phyloP scores from a whole-genome alignment of 768 basidiomycete genomes.

The Mycena chlorophos region DNA sequence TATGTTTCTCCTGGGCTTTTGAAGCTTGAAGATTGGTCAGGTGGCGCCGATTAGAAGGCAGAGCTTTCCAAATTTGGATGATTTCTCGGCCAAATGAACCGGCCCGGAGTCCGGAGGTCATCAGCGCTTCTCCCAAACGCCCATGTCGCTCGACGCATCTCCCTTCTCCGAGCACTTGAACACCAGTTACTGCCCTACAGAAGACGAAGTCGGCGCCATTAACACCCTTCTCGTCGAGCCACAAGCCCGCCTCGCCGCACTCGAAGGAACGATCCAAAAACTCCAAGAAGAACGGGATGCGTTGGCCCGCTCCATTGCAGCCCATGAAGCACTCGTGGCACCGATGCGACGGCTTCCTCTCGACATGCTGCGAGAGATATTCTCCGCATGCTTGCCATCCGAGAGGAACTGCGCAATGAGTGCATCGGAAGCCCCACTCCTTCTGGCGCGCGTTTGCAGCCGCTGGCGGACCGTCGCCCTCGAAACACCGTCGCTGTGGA shows the following conservation, averaged over 20 bases:
- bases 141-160: slow-evolving; percentile 4
- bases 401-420: neutral
- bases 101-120: too few relatives aligned
- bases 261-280: neutral
- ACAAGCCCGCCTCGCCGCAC: neutral
- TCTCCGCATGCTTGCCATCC: neutral
- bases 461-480: neutral
- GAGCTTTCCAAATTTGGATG: too few relatives aligned
- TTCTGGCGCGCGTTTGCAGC: slow-evolving; percentile 4
- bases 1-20: too few relatives aligned
- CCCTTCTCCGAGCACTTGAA: neutral
- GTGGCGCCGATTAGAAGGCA: too few relatives aligned
- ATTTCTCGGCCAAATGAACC: too few relatives aligned
- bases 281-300: neutral
- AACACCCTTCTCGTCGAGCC: neutral
- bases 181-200: slow-evolving; percentile 6
- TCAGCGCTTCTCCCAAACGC: neutral
- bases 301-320: neutral
- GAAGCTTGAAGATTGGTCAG: too few relatives aligned
- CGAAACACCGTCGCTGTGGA: neutral
- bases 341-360: slow-evolving; percentile 1
- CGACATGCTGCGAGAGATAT: slow-evolving; percentile 3
- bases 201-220: slow-evolving; percentile 1
- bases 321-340: neutral
- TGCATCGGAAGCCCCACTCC: neutral